phyloP scores from a whole-genome alignment of 2,329 filamentous ascomycete species.

The Exophiala lecanii-corni region DNA sequence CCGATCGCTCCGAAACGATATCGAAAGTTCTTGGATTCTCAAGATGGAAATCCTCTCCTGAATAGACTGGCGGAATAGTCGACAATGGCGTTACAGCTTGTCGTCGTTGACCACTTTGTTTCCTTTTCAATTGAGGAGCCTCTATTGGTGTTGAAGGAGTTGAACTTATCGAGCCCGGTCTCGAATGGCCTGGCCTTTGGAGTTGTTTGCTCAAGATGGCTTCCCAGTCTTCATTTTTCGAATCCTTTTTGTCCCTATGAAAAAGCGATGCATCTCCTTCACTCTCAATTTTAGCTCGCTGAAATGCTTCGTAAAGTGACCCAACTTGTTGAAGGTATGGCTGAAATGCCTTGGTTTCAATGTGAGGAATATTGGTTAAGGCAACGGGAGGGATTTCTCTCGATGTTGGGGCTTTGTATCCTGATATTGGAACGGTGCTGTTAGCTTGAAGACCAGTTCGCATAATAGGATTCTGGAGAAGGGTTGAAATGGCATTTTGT shows the following conservation, averaged over 20 bases:
- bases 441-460: constrained; percentile 81
- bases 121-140: constrained; percentile 44
- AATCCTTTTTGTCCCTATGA: constrained; percentile 40
- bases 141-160: constrained; percentile 45
- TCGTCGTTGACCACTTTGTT: constrained; percentile 51
- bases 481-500: constrained; percentile 89
- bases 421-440: constrained; percentile 61
- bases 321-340: constrained; percentile 83
- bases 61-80: constrained; percentile 89
- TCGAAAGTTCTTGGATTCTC: constrained; percentile 97
- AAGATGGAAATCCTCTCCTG: constrained; percentile 89
- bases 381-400: constrained; percentile 91
- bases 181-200: constrained; percentile 36
- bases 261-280: constrained; percentile 54
- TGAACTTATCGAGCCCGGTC: constrained; percentile 40
- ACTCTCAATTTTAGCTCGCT: constrained; percentile 72
- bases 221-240: constrained; percentile 43
- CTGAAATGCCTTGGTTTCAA: constrained; percentile 75
- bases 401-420: constrained; percentile 76
- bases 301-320: constrained; percentile 81
- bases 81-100: constrained; percentile 80
- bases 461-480: constrained; percentile 86
- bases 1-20: constrained; percentile 89
- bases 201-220: constrained; percentile 43
- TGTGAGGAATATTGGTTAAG: constrained; percentile 77